A percentile compares a stretch with the other conserved stretches of the same genome.
phyloP scores from a whole-genome alignment of 148 eudicot genomes.

The Fallopia convolvulus region DNA sequence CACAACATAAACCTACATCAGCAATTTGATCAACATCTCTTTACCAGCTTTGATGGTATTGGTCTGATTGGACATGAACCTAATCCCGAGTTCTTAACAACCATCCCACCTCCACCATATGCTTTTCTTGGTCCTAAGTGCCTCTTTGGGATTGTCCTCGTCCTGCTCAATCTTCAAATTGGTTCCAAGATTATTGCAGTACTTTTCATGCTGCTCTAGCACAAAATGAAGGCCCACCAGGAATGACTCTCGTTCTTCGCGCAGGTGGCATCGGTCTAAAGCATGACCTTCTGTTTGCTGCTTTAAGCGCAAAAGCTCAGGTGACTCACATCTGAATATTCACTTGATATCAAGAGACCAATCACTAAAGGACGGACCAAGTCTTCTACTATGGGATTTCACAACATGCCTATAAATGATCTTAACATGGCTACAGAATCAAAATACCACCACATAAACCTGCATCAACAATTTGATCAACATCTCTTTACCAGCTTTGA shows the following conservation, averaged over 20 bases:
- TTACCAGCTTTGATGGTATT: constrained; percentile 38
- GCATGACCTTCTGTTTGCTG: constrained; percentile 75
- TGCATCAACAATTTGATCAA: constrained; percentile 47
- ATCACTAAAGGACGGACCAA: no score
- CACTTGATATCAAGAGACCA: no score
- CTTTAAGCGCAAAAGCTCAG: constrained; percentile 76
- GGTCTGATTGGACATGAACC: constrained; percentile 40
- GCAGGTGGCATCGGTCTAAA: constrained; percentile 89
- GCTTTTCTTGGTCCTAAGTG: constrained; percentile 96
- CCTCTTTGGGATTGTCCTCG: constrained; percentile 96
- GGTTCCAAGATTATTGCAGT: constrained; percentile 87
- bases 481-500: constrained; percentile 43
- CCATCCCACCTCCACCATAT: constrained; percentile 71
- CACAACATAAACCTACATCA: constrained; percentile 49
- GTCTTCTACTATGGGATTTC: constrained; percentile 37
- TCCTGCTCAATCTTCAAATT: constrained; percentile 75
- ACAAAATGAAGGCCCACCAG: constrained; percentile 84
- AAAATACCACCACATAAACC: constrained; percentile 52
- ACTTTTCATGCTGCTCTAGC: constrained; percentile 73
- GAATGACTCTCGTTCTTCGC: constrained; percentile 81
- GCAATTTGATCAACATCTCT: constrained; percentile 44
- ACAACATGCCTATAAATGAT: constrained; percentile 32
- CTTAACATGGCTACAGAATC: constrained; percentile 41
- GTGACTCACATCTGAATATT: no score
- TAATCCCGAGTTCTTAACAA: constrained; percentile 40